phyloP scores from a whole-genome alignment of 176 grass and related monocot species.

The Oryza australiensis region DNA sequence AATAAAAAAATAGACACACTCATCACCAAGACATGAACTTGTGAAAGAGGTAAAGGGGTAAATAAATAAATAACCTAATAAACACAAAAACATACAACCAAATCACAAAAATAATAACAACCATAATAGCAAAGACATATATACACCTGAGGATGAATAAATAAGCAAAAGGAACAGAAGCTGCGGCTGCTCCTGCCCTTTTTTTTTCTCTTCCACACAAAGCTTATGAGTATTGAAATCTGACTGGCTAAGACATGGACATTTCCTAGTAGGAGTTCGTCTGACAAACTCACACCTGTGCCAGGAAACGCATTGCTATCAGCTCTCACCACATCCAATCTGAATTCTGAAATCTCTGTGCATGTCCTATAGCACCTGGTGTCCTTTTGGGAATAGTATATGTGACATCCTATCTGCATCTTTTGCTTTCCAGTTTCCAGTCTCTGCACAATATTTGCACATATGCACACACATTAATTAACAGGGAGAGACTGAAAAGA shows the following conservation, averaged over 20 bases:
- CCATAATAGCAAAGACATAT: no score
- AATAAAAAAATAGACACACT: not conserved
- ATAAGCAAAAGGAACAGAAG: not conserved
- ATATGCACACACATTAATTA: no score
- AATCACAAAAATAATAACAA: not conserved
- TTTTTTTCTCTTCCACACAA: not conserved
- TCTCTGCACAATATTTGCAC: not conserved
- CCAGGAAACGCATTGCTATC: conserved; percentile 1
- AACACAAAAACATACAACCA: not conserved
- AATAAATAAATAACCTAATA: conserved; percentile 8
- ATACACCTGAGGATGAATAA: not conserved
- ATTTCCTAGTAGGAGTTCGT: conserved; percentile 27
- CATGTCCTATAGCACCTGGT: conserved; percentile 18
- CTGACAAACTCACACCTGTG: conserved; percentile 25
- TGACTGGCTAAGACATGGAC: conserved; percentile 14
- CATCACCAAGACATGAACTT: not conserved
- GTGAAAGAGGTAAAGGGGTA: conserved; percentile 17
- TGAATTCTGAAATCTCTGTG: conserved; percentile 25
- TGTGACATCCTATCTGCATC: not conserved
- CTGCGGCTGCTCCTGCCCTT: not conserved
- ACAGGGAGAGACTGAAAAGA: no score
- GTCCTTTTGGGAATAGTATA: conserved; percentile 35
- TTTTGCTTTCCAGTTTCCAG: not conserved
- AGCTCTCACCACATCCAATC: conserved; percentile 30
- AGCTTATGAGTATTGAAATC: conserved; percentile 17